Base-by-base conservation (phyloP, 2,329 filamentous ascomycete genomes). In the Penicillium sp. region DNA sequence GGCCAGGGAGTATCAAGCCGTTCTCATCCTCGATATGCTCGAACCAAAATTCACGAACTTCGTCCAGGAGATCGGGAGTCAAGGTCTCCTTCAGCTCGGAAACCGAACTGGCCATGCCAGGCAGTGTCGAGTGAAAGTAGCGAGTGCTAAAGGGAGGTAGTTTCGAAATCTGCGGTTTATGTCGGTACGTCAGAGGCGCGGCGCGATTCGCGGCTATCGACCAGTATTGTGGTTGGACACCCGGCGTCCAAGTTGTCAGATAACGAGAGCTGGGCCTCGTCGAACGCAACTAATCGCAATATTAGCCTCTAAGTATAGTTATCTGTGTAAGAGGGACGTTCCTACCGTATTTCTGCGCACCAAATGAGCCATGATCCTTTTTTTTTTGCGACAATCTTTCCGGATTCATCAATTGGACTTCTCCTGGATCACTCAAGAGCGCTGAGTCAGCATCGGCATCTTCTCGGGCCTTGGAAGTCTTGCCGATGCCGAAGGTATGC, bases 1-100 rank as follows among this genome's bases (percentile, higher is more conserved):
- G 49, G 7, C 55, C 56, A 1, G 67, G 68, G 6, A 70, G 52
- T 10, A 66, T 55, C 14, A 67, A 55, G 24, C 54, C 52, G 7
- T 64, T 51, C 11, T 67, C 62, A 6, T 47, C 41, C 39, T 47
- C 46, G 35, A 66, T 41, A 41, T 69, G 67, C 16, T 62, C 54
- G 35, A 70, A 70, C 68, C 68, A 70, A 54, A 70, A 64, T 35
- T 60, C 60, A 24, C 60, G 63, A 24, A 68, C 56, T 18, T 66
- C 53, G 6, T 61, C 44, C 13, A 68, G 59, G 24, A 68, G 64
- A 39, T 56, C 33, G 35, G 66, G 60, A 24, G 62, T 65, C 19
- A 68, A 46, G 10, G 55, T 60, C 36, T 61, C 55, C 47, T 60
- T 66, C 6, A 67, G 37, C 7, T 52, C 51, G 3, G 54, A 22